These are phyloP conservation scores for Apophysomyces elegans DNA, from an alignment of 371 early-diverging fungal genomes.

Conservation along the genomic window DNA sequence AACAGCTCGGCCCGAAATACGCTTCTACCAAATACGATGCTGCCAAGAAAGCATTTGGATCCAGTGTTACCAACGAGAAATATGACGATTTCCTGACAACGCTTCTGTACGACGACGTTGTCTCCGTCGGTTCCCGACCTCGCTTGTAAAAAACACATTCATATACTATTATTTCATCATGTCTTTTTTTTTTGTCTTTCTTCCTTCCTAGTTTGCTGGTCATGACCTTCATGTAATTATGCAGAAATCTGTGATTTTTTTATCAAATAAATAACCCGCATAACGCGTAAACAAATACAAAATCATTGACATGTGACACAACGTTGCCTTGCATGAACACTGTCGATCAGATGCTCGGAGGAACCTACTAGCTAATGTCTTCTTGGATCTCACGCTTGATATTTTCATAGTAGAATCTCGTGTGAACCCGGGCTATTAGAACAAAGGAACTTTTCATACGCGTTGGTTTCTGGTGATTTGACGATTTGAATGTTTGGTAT, in stretches of 20 bases:
- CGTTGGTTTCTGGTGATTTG: not conserved
- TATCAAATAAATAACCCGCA: constrained; percentile 2
- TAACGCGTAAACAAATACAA: constrained; percentile 14
- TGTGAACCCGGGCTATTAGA: not conserved
- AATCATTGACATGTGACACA: constrained; percentile 18
- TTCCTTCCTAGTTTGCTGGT: constrained; percentile 7
- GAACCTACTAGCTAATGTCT: not conserved
- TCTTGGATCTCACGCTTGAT: not conserved
- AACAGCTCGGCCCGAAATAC: constrained; percentile 60
- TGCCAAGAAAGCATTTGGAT: constrained; percentile 80
- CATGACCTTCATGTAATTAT: constrained; percentile 10
- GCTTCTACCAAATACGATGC: constrained; percentile 65
- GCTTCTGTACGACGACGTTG: constrained; percentile 79
- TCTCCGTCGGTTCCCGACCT: constrained; percentile 25
- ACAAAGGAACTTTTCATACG: not conserved
- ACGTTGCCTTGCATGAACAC: constrained; percentile 2
- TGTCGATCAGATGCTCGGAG: not conserved
- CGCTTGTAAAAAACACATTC: constrained; percentile 18
- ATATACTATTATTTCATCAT: constrained; percentile 2
- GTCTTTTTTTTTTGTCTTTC: not conserved
- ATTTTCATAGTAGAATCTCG: not conserved
- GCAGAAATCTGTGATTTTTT: constrained; percentile 10
- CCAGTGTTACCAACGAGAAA: constrained; percentile 77
- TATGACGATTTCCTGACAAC: constrained; percentile 94
- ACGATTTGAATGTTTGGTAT: too few species aligned